Base-by-base conservation (phyloP, 2,329 filamentous ascomycete species). In the Diatrype stigma region DNA sequence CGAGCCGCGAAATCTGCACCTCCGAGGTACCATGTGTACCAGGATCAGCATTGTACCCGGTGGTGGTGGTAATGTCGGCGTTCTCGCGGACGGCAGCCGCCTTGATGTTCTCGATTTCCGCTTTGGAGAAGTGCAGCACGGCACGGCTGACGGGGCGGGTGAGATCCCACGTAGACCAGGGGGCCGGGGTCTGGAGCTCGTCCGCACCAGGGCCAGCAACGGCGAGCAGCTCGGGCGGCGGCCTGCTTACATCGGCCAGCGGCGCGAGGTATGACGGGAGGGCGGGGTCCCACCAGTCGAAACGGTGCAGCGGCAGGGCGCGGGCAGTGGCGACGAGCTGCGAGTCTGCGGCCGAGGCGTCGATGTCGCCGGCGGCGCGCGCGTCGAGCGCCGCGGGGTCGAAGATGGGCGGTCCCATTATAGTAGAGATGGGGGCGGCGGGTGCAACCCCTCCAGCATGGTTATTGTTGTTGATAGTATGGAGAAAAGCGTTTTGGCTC, bases 151-250 rank as follows among this genome's bases (percentile, higher is more conserved):
- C 66, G 0, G 71, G 61, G 0, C 61, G 57, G 1, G 55, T 44
- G 16, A 63, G 47, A 48, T 78, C 66, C 72, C 72, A 78, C 11
- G 72, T 70, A 7, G 63, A 59, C 75, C 70, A 77, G 19, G 67
- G 71, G 6, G 66, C 68, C 3, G 64, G 60, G 0, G 62, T 63
- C 3, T 69, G 67, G 0, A 70, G 60, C 52, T 60, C 66, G 40
- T 63, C 53, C 35, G 52, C 23, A 3, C 54, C 19, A 53, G 61
- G 66, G 38, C 63, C 52, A 34, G 53, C 23, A 3, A 54, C n/a
- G 2, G 38, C 48, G 3, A 64, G 37, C 21, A 62, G 54, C 8
- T 61, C 54, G 2, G 57, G 47, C 4, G 61, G 32, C 14, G 62
- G 67, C 51, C 55, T 63, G 16, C 60, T 65, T 14, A 56, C 66